These are phyloP conservation scores for Arthrobotrys musiformis DNA, from an alignment of 2,329 filamentous ascomycete genomes.

Conservation along the genomic window DNA sequence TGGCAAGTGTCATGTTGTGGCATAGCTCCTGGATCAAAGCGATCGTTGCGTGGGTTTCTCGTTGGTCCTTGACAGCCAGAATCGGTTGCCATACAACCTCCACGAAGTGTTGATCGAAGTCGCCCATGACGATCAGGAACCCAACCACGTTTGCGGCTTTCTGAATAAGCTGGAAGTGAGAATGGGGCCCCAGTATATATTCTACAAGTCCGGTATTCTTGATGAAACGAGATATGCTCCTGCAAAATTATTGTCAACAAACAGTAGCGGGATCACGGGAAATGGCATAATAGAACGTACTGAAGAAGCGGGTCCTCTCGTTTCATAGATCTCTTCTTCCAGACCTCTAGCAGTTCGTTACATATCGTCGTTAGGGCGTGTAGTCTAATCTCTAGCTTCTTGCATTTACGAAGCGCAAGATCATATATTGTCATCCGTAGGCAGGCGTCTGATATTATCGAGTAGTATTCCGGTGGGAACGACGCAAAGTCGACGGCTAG, in stretches of 20 bases:
- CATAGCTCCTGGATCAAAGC: constrained; percentile 68
- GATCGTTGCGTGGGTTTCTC: constrained; percentile 82
- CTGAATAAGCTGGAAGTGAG: constrained; percentile 87
- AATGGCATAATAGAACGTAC: constrained; percentile 53
- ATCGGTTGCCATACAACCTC: constrained; percentile 87
- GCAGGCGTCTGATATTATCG: constrained; percentile 49
- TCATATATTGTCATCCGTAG: constrained; percentile 48
- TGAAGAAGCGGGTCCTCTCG: constrained; percentile 60
- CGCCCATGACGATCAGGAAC: constrained; percentile 82
- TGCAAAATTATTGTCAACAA: constrained; percentile 29
- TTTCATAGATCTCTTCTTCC: constrained; percentile 66
- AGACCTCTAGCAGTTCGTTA: constrained; percentile 74
- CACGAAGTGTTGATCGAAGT: constrained; percentile 77
- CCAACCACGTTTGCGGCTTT: constrained; percentile 85
- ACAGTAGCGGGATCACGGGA: background rate
- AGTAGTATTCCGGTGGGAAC: constrained; percentile 40
- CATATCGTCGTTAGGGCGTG: constrained; percentile 81
- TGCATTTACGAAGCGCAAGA: constrained; percentile 50
- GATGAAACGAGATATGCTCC: constrained; percentile 74
- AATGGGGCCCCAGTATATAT: constrained; percentile 89
- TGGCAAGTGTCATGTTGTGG: constrained; percentile 57
- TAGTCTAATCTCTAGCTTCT: constrained; percentile 75
- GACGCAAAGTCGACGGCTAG: constrained; percentile 31
- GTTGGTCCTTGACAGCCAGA: constrained; percentile 81
- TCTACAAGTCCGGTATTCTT: constrained; percentile 77